phyloP scores from a whole-genome alignment of 768 basidiomycete species.

The Tricholoma hemisulphureum region DNA sequence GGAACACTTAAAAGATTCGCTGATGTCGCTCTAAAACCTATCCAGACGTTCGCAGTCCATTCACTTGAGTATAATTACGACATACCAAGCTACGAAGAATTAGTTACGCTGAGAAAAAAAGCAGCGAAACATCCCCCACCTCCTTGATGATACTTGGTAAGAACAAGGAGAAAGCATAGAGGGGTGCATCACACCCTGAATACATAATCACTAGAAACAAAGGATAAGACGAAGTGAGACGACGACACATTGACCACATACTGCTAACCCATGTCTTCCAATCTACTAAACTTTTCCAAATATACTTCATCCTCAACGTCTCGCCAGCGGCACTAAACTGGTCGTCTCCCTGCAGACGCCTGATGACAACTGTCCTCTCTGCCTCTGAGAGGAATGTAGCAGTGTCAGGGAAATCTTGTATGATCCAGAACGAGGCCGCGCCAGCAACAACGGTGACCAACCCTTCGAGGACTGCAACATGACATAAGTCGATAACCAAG shows the following conservation, averaged over 20 bases:
- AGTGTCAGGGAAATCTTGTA: constrained; percentile 82
- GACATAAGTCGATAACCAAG: background rate
- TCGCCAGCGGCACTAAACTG: constrained; percentile 77
- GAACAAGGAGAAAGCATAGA: constrained; percentile 79
- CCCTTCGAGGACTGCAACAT: constrained; percentile 56
- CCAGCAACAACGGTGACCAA: constrained; percentile 68
- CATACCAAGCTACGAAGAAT: constrained; percentile 38
- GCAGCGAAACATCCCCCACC: constrained; percentile 33
- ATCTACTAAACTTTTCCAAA: constrained; percentile 58
- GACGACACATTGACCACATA: constrained; percentile 21
- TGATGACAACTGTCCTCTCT: constrained; percentile 65
- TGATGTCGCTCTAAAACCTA: constrained; percentile 64
- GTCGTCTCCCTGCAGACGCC: constrained; percentile 62
- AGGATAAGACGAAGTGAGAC: background rate
- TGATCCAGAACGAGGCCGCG: constrained; percentile 65
- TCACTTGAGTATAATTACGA: background rate
- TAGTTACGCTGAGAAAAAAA: constrained; percentile 2
- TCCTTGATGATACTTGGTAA: constrained; percentile 75
- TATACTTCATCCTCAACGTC: constrained; percentile 53
- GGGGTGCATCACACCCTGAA: constrained; percentile 56
- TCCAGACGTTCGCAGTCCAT: constrained; percentile 1
- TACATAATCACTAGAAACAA: constrained; percentile 50
- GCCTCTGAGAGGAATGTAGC: constrained; percentile 74
- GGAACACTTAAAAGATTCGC: constrained; percentile 80
- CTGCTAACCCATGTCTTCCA: constrained; percentile 72